Conservation (phyloP, 345 rosid genomes). For the Gossypium australe region DNA sequence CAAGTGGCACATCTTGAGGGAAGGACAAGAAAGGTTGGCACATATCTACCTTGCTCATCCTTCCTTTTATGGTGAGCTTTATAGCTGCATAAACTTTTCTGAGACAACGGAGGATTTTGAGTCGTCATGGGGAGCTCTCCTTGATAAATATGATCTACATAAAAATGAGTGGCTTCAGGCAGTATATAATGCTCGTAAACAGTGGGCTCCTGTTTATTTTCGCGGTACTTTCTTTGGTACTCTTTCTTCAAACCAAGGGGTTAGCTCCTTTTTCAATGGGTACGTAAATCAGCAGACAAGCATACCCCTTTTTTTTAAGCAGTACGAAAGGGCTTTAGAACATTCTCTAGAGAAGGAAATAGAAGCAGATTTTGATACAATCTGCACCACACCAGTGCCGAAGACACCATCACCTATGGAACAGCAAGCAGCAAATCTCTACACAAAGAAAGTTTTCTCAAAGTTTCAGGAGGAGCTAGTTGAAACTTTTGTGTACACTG, state of each 20-base stretch:
- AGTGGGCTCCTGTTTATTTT: slow-evolving; percentile 68
- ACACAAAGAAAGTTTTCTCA: slow-evolving; percentile 47
- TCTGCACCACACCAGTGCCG: slow-evolving; percentile 39
- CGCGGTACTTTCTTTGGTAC: slow-evolving; percentile 56
- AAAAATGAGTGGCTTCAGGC: slow-evolving; percentile 62
- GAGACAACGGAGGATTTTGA: slow-evolving; percentile 60
- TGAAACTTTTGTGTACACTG: slow-evolving; percentile 59
- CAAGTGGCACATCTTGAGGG: slow-evolving; percentile 66
- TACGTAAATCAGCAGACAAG: slow-evolving; percentile 57
- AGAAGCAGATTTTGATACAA: slow-evolving; percentile 59
- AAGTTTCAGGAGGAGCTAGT: slow-evolving; percentile 72
- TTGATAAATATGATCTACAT: slow-evolving; percentile 42
- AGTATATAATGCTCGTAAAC: slow-evolving; percentile 49
- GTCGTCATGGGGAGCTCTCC: slow-evolving; percentile 43
- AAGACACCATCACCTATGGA: slow-evolving; percentile 73
- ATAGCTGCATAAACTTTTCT: slow-evolving; percentile 53
- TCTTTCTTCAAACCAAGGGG: slow-evolving; percentile 51
- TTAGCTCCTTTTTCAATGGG: slow-evolving; percentile 52
- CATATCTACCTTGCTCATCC: slow-evolving; percentile 53
- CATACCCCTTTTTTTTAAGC: slow-evolving; percentile 47
- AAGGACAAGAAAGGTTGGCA: slow-evolving; percentile 65
- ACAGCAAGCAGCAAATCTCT: slow-evolving; percentile 57
- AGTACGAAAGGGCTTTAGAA: slow-evolving; percentile 55
- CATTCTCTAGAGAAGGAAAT: slow-evolving; percentile 49
- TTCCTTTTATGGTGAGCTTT: slow-evolving; percentile 48